These are phyloP conservation scores for Neonectria coccinea DNA, from an alignment of 2,329 filamentous ascomycete species.

Conservation along the genomic window DNA sequence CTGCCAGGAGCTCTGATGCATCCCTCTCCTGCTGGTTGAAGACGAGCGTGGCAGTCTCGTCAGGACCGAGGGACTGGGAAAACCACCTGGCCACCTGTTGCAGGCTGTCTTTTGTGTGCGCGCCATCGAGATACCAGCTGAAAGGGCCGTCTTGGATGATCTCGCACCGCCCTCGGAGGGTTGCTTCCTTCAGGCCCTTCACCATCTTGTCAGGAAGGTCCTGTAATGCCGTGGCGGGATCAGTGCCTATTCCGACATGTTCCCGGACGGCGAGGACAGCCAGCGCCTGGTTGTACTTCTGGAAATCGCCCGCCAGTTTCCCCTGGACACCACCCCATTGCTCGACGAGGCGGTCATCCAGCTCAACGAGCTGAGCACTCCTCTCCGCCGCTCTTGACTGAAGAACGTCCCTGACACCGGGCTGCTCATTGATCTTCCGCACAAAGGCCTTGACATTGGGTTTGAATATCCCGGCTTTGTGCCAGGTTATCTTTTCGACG, in stretches of 20 bases:
- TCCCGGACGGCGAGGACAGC: constrained; percentile 67
- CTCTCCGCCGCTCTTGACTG: constrained; percentile 70
- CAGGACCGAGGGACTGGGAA: constrained; percentile 57
- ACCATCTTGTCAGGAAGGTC: constrained; percentile 61
- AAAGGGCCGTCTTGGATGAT: constrained; percentile 64
- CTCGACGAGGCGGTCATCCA: constrained; percentile 54
- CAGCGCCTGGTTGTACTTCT: constrained; percentile 69
- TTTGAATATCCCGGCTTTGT: constrained; percentile 92
- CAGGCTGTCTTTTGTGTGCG: constrained; percentile 88
- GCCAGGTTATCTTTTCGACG: constrained; percentile 86
- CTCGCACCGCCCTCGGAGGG: constrained; percentile 83
- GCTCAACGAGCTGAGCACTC: constrained; percentile 56
- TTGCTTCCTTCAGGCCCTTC: constrained; percentile 73
- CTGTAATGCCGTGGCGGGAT: constrained; percentile 38
- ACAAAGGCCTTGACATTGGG: constrained; percentile 58
- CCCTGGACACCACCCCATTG: constrained; percentile 57
- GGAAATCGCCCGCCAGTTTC: constrained; percentile 62
- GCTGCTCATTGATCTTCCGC: constrained; percentile 44
- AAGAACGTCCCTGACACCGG: constrained; percentile 64
- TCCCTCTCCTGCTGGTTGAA: constrained; percentile 96
- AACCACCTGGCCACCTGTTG: constrained; percentile 84
- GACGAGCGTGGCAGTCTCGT: constrained; percentile 68
- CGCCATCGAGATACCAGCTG: constrained; percentile 87
- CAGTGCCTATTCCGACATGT: constrained; percentile 59
- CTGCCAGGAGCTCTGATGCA: constrained; percentile 72